A percentile compares a stretch with the other conserved stretches of the same genome.
Evolutionary conservation across 2,329 filamentous ascomycete genomes (phyloP).

Genomic region (Botryosphaeria dothidea): DNA sequence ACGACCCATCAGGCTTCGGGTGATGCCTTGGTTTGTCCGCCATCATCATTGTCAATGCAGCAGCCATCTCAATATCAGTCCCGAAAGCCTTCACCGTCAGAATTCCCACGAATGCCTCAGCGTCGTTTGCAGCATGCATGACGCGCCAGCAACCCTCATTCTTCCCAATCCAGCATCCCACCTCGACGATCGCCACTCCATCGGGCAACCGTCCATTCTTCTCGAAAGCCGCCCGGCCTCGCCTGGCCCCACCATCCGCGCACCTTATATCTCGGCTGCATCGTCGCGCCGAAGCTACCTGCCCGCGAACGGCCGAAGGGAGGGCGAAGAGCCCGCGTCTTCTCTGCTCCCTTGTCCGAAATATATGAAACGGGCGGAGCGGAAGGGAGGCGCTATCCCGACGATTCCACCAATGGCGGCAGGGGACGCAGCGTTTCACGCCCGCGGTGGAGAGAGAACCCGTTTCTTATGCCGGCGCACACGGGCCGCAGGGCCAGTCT

Average conservation of each 20-base stretch:
- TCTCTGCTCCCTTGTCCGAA: neutral
- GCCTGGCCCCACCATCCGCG: neutral
- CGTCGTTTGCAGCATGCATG: neutral
- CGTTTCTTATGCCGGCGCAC: neutral
- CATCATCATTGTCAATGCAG: no score
- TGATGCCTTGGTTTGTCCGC: no score
- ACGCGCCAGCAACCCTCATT: neutral
- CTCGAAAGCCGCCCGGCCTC: neutral
- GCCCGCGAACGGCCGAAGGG: neutral
- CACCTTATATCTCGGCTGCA: neutral
- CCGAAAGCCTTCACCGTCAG: no score
- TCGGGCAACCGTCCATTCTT: neutral
- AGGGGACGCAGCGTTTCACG: neutral
- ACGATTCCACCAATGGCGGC: neutral
- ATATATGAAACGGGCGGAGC: slow-evolving; percentile 5
- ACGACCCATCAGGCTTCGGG: no score
- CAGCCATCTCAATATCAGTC: no score
- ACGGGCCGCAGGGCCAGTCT: neutral
- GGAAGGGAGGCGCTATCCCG: neutral
- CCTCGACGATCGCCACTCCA: neutral
- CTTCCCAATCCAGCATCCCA: neutral
- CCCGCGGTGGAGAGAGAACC: neutral
- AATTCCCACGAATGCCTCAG: neutral
- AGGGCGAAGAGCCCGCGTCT: neutral
- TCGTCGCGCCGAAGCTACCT: neutral